These are phyloP conservation scores for Cryphonectria japonica DNA, from an alignment of 2,329 filamentous ascomycete genomes.

Conservation along the genomic window DNA sequence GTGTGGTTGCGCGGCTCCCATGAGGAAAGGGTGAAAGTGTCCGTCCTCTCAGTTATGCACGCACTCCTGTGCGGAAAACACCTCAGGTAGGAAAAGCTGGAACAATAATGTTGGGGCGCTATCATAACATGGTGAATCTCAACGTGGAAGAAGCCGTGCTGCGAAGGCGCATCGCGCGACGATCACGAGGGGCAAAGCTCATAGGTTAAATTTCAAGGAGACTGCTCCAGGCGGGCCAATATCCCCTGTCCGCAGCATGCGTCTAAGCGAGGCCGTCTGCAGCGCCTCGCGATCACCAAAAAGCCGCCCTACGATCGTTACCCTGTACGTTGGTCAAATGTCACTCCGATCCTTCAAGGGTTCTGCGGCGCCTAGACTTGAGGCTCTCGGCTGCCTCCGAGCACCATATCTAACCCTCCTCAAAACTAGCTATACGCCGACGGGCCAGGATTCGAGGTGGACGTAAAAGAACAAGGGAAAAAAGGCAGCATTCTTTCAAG, in stretches of 20 bases:
- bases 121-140: background rate
- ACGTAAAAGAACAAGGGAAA: background rate
- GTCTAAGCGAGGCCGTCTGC: slow-evolving; percentile 10
- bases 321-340: slow-evolving; percentile 1
- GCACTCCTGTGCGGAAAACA: background rate
- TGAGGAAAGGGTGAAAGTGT: background rate
- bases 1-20: background rate
- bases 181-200: slow-evolving; percentile 13
- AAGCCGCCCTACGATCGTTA: background rate
- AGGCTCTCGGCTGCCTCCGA: slow-evolving; percentile 11
- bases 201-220: background rate
- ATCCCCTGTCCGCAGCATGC: slow-evolving; percentile 11
- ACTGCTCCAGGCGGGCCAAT: background rate
- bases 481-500: background rate
- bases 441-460: background rate
- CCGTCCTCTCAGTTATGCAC: background rate
- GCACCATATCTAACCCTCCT: background rate
- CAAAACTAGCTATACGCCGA: background rate
- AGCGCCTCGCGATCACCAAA: background rate
- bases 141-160: background rate
- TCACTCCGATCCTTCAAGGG: background rate
- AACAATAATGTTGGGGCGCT: background rate
- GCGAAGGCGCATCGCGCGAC: slow-evolving; percentile 13
- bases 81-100: background rate
- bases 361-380: background rate